Percentiles rank a stretch among this genome's conserved stretches.
Evolutionary conservation across 371 early-diverging fungal genomes (phyloP).

Genomic region (Spraguea lophii): DNA sequence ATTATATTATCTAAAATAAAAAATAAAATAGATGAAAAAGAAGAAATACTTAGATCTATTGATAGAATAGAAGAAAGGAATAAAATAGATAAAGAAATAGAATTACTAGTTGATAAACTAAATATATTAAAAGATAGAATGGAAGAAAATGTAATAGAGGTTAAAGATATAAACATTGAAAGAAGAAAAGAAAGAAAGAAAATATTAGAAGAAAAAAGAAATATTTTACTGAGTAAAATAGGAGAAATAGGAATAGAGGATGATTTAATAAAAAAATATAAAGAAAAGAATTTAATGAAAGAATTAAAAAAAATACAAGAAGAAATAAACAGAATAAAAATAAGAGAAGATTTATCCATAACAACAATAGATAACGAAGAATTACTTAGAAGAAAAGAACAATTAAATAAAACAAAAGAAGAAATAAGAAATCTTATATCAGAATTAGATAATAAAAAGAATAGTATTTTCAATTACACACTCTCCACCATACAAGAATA

Average conservation of each 20-base stretch:
- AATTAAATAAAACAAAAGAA: conserved; percentile 15
- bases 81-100: background rate
- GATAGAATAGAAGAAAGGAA: background rate
- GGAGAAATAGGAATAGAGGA: background rate
- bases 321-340: conserved; percentile 5
- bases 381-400: conserved; percentile 8
- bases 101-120: background rate
- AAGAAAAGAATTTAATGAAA: conserved; percentile 3
- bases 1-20: background rate
- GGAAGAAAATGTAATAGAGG: background rate
- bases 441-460: conserved; percentile 32
- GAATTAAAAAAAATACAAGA: background rate
- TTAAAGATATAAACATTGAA: background rate
- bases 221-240: background rate
- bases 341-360: background rate
- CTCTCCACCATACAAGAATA: conserved; percentile 22
- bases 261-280: background rate
- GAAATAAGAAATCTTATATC: conserved; percentile 32
- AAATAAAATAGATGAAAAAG: background rate
- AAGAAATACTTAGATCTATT: background rate
- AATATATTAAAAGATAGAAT: background rate
- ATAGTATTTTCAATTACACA: conserved; percentile 33
- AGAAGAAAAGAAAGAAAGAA: no score
- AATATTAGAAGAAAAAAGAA: background rate
- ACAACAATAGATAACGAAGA: conserved; percentile 5